Base-by-base conservation (phyloP, 495 filamentous ascomycete genomes). In the Delitschia confertaspora region DNA sequence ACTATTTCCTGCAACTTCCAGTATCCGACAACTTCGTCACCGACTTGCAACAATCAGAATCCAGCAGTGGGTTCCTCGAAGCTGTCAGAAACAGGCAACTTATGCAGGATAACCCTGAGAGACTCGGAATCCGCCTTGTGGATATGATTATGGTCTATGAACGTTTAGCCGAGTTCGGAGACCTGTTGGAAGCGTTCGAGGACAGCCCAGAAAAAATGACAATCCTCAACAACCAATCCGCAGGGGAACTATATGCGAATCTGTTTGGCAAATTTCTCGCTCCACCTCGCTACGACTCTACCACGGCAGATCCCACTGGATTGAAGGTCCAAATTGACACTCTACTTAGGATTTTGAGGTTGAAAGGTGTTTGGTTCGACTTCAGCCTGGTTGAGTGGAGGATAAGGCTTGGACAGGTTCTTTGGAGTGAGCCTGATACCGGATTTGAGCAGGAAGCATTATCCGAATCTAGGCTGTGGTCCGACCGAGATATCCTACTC, bases 301-400 rank as follows among this genome's bases (percentile, higher is more conserved):
- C 62, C 3, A 51, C 67, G 31, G 24, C 56, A 17, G 56, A 61
- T 36, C 56, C 57, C 33, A 55, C 57, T 3, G 63, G 66, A 16
- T 52, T 75, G 29, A 71, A 71, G 45, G 65, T 65, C 0, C 72
- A 77, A 47, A 74, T 75, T 32, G 67, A 68, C 38, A 69, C 66
- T 3, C 38, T 77, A 18, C 60, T 67, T 10, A 61, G 62, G 6
- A 67, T 70, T 2, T 52, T 77, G 11, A 60, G 62, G 1, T 60
- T 68, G 2, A 65, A 58, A 1, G 71, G 71, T 6, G 64, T 72
- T 11, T 93, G 86, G 86, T 66, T 82, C 11, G 77, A 93, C 56
- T 87, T 93, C 53, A 81, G 79, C 30, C 64, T 80, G 18, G 75
- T 85, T 0, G 83, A 88, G 56, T 89, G 83, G 83, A 71, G 86